Base-by-base conservation (phyloP, 2,329 filamentous ascomycete species). In the Amylocarpus encephaloides region DNA sequence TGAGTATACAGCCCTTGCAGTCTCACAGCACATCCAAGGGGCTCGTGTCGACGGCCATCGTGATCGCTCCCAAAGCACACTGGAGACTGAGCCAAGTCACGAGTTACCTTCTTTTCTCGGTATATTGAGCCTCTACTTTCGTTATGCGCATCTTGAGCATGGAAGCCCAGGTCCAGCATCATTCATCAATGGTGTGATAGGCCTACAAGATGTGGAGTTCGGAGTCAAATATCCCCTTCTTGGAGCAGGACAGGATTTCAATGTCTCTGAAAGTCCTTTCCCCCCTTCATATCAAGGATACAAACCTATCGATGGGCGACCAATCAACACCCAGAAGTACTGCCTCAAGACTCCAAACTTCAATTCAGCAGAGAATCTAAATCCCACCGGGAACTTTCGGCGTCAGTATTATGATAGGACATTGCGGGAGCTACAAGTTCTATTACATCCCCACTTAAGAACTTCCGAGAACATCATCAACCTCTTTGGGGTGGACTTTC, bases 261-360 rank as follows among this genome's bases (percentile, higher is more conserved):
- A 15, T 13, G 30, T 46, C 12, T 35, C 30, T 6, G 43, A 30
- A 10, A 36, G 15, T n/a, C 43, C 30, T 18, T 46, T 46, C n/a
- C 30, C 34, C 22, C 6, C 10, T 6, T 6, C 13, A 15, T 30
- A 46, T 19, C 30, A 11, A 13, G 43, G 43, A 13, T 46, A 32
- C 13, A 46, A 19, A 22, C 10, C 43, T 19, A 30, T 36, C 22
- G 43, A 46, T 46, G 43, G 43, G 7, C 30, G 10, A 46, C 22
- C 16, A 46, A 46, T 46, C 22, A 26, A 26, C 22, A 26, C 29
- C 12, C 30, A 46, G 18, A 15, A 35, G 15, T 46, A 46, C n/a
- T 46, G 43, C 19, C n/a, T 46, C 30, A 46, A 46, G 43, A 46
- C 30, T 19, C 43, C 43, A 18, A 46, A 46, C 19, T 46, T 46